phyloP scores from a whole-genome alignment of 768 basidiomycete genomes.

The Leccinum pellstonianum region DNA sequence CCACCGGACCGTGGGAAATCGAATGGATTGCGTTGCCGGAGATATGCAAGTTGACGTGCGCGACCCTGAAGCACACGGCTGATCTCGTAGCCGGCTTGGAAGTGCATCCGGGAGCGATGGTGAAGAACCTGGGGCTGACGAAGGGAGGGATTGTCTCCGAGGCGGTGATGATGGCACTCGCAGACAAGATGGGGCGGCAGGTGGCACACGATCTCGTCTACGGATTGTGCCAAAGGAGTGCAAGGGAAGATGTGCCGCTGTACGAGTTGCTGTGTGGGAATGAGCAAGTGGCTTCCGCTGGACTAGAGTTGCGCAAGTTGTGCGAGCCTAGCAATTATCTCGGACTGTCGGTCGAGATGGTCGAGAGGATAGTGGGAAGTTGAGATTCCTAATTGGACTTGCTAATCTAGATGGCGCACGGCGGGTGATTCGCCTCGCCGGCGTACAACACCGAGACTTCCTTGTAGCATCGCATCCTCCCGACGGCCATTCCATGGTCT shows the following conservation, averaged over 20 bases:
- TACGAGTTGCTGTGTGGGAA: slow-evolving; percentile 34
- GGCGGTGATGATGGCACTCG: slow-evolving; percentile 49
- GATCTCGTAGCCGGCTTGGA: slow-evolving; percentile 40
- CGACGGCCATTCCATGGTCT: not conserved
- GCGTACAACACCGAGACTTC: not conserved
- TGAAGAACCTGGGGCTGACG: slow-evolving; percentile 38
- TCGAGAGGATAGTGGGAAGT: slow-evolving; percentile 1
- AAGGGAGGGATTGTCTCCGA: slow-evolving; percentile 43
- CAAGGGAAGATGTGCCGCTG: slow-evolving; percentile 29
- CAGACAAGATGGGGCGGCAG: slow-evolving; percentile 42
- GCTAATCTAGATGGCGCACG: slow-evolving; percentile 6
- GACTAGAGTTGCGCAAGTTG: slow-evolving; percentile 31
- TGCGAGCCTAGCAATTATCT: slow-evolving; percentile 42
- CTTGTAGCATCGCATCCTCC: slow-evolving; percentile 3
- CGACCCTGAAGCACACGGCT: slow-evolving; percentile 37
- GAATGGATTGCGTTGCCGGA: slow-evolving; percentile 50
- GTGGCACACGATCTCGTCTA: slow-evolving; percentile 46
- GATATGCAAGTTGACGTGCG: slow-evolving; percentile 42
- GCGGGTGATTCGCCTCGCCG: slow-evolving; percentile 7
- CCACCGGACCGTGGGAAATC: slow-evolving; percentile 51
- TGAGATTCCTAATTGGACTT: slow-evolving; percentile 4
- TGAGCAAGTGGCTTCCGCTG: slow-evolving; percentile 24
- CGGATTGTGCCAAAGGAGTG: slow-evolving; percentile 37
- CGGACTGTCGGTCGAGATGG: slow-evolving; percentile 36
- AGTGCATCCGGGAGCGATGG: slow-evolving; percentile 41